These are phyloP conservation scores for Silene uniflora DNA, from an alignment of 148 eudicot species.

Conservation along the genomic window DNA sequence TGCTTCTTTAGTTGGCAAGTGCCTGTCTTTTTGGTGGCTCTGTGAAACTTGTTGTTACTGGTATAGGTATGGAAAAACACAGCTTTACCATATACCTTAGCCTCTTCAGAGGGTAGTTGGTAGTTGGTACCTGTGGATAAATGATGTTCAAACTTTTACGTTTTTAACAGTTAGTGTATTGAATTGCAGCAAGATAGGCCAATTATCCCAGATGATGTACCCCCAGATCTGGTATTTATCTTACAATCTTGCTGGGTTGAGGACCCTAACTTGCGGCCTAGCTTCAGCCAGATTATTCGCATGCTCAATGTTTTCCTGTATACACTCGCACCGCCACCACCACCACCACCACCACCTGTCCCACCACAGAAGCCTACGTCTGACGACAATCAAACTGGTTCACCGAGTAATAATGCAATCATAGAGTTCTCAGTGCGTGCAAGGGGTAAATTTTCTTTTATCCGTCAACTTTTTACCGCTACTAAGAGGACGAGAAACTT, in stretches of 20 bases:
- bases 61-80: neutral
- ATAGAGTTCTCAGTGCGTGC: constrained; percentile 58
- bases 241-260: constrained; percentile 90
- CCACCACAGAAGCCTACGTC: constrained; percentile 36
- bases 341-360: constrained; percentile 24
- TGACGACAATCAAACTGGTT: constrained; percentile 31
- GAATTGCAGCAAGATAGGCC: constrained; percentile 89
- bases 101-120: neutral
- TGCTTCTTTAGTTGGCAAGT: neutral
- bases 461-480: constrained; percentile 81
- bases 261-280: constrained; percentile 78
- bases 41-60: neutral
- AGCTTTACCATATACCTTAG: neutral
- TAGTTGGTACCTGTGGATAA: neutral
- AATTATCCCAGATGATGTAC: constrained; percentile 55
- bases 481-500: constrained; percentile 61
- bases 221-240: constrained; percentile 72
- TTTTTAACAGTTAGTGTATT: neutral
- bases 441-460: constrained; percentile 64
- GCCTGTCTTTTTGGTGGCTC: neutral
- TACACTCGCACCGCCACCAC: constrained; percentile 37
- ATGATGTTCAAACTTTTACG: neutral
- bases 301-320: constrained; percentile 62
- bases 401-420: constrained; percentile 57
- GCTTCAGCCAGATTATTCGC: constrained; percentile 79